Evolutionary conservation across 306 rosid genomes (phyloP), one percentile per base, ranked within the genome.

Genomic region (Castanea crenata): DNA sequence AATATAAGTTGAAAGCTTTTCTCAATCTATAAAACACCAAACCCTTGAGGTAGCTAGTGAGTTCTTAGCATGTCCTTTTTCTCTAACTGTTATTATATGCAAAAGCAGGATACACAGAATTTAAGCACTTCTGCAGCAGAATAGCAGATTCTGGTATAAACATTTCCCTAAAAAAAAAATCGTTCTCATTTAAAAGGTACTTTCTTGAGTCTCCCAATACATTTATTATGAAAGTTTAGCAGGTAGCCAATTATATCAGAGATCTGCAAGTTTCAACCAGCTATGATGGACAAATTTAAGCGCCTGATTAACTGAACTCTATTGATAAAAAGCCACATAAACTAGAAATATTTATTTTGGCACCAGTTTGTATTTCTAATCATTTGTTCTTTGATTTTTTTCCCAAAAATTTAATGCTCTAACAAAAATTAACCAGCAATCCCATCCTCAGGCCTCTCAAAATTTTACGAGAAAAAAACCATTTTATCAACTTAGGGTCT

Each of bases 81-180:
- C 69, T 84, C 41, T 76, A 63, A 81, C 74, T 86, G 79, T 58
- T 83, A 69, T 85, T 52, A 23, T 76, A 82, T 78, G 83, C 85
- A 88, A 82, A 88, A 86, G 82, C 86, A 82, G 84, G 99, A 93
- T 65, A 20, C 86, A 20, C 79, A 81, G 49, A 88, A 80, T 82
- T 73, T 89, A 80, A 90, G 87, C 81, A 80, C 91, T 84, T 78
- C 94, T 5, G 86, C 79, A 11, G 96, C 91, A 70, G 99, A 96
- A 83, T 97, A 93, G 83, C 92, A 93, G 85, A 96, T 96, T 89
- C 88, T 96, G 91, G 99, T 93, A 86, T 32, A 78, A 41, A 69
- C 51, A 52, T 79, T 80, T 78, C 32, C 75, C 75, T 82, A 70
- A 72, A 58, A 61, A 74, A 63, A 74, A 63, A 29, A 29, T 51